Percentiles rank a stretch among this genome's conserved stretches.
Conservation (phyloP, 148 eudicot species). For the Amaranthus palmeri region DNA sequence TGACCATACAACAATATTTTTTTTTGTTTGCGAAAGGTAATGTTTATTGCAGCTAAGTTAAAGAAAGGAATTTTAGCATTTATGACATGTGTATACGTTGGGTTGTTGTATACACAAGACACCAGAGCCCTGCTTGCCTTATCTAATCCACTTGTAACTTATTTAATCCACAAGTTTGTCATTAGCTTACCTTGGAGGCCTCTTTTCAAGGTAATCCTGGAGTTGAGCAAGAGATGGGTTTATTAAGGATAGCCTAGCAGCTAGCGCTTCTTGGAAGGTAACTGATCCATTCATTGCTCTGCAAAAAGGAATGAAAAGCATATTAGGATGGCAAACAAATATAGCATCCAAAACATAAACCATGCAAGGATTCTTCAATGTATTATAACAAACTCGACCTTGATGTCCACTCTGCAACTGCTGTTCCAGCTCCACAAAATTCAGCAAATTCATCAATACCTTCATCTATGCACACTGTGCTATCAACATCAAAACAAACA, state of each 20-base stretch:
- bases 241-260: conserved; percentile 65
- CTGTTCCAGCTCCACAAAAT: conserved; percentile 94
- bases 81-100: background rate
- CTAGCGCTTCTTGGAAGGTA: conserved; percentile 74
- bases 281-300: conserved; percentile 97
- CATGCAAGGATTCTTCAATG: background rate
- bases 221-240: conserved; percentile 65
- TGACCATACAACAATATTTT: background rate
- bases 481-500: conserved; percentile 95
- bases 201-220: conserved; percentile 62
- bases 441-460: conserved; percentile 97
- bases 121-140: background rate
- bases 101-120: background rate
- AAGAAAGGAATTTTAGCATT: background rate
- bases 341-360: background rate
- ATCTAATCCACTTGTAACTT: background rate
- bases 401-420: conserved; percentile 96
- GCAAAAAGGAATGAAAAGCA: conserved; percentile 1
- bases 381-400: conserved; percentile 37
- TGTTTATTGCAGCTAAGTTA: background rate
- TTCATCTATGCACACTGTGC: conserved; percentile 95
- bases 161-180: background rate
- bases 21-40: no score
- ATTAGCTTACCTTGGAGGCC: conserved; percentile 65
- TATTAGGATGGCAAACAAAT: background rate